Evolutionary conservation across 371 early-diverging fungal species (phyloP).

Genomic region (Mucor circinelloides): DNA sequence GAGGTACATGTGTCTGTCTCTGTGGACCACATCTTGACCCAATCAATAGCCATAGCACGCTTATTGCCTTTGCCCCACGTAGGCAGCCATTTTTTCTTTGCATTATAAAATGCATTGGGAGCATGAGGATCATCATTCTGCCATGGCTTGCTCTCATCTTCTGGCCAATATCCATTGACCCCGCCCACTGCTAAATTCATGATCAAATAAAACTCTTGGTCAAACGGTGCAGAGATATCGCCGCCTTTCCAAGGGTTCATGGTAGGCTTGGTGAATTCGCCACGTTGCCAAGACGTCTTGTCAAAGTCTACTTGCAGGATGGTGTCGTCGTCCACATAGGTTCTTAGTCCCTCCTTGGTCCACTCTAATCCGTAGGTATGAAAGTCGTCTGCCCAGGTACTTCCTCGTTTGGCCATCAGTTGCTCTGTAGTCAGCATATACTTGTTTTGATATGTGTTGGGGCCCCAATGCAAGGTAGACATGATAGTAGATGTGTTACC

Average conservation of each 20-base stretch:
- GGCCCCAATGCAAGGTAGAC: constrained; percentile 70
- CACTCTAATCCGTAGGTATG: constrained; percentile 63
- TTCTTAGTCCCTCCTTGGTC: constrained; percentile 60
- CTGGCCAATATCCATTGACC: constrained; percentile 65
- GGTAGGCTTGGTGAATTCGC: constrained; percentile 47
- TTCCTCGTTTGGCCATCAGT: constrained; percentile 23
- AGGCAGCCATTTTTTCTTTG: constrained; percentile 53
- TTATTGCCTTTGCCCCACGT: constrained; percentile 57
- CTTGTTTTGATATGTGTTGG: constrained; percentile 44
- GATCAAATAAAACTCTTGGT: constrained; percentile 66
- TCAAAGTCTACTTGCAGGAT: constrained; percentile 63
- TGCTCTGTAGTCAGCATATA: constrained; percentile 49
- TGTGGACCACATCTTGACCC: constrained; percentile 54
- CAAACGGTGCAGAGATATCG: constrained; percentile 63
- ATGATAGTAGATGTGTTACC: constrained; percentile 52
- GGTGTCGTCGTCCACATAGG: constrained; percentile 60
- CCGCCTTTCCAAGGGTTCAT: constrained; percentile 60
- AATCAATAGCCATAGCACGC: constrained; percentile 62
- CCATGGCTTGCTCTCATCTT: constrained; percentile 61
- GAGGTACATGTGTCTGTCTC: constrained; percentile 15
- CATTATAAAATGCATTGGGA: constrained; percentile 52
- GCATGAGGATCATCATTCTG: constrained; percentile 48
- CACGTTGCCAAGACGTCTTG: constrained; percentile 47
- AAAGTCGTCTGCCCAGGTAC: constrained; percentile 49
- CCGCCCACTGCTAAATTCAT: constrained; percentile 76